phyloP scores from a whole-genome alignment of 116 monocot genomes.

The Dioscorea cayenensis region DNA sequence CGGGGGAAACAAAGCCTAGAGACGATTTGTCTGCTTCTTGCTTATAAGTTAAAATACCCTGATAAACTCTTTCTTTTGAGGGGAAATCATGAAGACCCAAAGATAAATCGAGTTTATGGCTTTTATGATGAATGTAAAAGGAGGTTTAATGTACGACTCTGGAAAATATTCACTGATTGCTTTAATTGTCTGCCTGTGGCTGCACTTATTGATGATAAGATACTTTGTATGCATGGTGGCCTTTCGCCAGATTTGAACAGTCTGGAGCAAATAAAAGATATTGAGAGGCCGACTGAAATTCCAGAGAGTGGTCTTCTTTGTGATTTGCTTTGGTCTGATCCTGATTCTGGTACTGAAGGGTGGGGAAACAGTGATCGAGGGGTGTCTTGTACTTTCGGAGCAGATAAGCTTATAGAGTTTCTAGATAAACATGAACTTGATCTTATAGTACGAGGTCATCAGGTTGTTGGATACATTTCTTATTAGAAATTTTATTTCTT shows the following conservation, averaged over 20 bases:
- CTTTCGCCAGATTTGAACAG: slow-evolving; percentile 21
- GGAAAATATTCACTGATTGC: slow-evolving; percentile 28
- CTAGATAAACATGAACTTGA: slow-evolving; percentile 20
- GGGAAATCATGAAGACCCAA: slow-evolving; percentile 30
- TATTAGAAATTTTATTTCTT: not conserved
- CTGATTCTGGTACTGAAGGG: slow-evolving; percentile 12
- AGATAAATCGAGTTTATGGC: slow-evolving; percentile 21
- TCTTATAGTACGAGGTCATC: slow-evolving; percentile 25
- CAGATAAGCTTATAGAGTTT: slow-evolving; percentile 24
- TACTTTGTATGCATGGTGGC: slow-evolving; percentile 27
- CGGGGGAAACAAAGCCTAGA: slow-evolving; percentile 26
- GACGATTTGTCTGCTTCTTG: slow-evolving; percentile 24
- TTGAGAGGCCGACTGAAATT: slow-evolving; percentile 20
- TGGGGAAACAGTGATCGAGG: slow-evolving; percentile 14
- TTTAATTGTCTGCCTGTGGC: slow-evolving; percentile 25
- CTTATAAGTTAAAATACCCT: slow-evolving; percentile 22
- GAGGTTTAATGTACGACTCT: slow-evolving; percentile 22
- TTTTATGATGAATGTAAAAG: slow-evolving; percentile 27
- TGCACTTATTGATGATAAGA: slow-evolving; percentile 21
- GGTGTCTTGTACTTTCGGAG: slow-evolving; percentile 17
- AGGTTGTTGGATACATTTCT: slow-evolving; percentile 2
- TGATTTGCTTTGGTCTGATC: slow-evolving; percentile 30
- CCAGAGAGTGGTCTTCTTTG: slow-evolving; percentile 24
- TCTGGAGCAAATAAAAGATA: slow-evolving; percentile 21
- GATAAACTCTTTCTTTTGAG: slow-evolving; percentile 19